A percentile compares a stretch with the other conserved stretches of the same genome.
These are phyloP conservation scores for Beta vulgaris DNA, from an alignment of 148 eudicot species.

Conservation along the genomic window DNA sequence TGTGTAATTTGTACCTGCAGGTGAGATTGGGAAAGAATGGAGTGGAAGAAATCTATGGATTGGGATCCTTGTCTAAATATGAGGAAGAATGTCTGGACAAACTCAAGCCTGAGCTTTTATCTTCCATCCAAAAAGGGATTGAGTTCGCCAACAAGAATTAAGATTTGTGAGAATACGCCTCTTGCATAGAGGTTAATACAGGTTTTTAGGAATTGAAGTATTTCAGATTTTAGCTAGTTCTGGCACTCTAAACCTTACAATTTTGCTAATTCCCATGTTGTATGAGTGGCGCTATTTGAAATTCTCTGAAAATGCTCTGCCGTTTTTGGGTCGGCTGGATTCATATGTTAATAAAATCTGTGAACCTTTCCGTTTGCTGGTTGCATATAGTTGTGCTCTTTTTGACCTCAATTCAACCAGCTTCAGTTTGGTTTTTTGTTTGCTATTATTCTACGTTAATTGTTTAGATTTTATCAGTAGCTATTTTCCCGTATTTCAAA, in stretches of 20 bases:
- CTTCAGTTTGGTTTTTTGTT: no score
- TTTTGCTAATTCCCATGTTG: conserved; percentile 18
- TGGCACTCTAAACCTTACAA: conserved; percentile 7
- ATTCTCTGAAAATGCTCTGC: neutral
- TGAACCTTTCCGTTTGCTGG: neutral
- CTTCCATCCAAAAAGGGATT: conserved; percentile 84
- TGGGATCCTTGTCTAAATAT: conserved; percentile 64
- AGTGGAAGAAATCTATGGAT: conserved; percentile 73
- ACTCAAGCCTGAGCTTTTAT: conserved; percentile 60
- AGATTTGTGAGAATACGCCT: neutral
- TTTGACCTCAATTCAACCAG: no score
- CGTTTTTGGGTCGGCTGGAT: conserved; percentile 16
- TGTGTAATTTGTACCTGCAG: conserved; percentile 34
- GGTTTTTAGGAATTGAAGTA: neutral
- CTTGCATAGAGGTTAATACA: neutral
- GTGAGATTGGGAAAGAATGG: conserved; percentile 93
- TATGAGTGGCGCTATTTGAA: neutral
- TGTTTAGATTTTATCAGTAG: no score
- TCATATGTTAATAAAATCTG: conserved; percentile 20
- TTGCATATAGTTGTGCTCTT: no score
- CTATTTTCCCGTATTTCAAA: no score
- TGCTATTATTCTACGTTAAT: no score
- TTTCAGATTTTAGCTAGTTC: neutral
- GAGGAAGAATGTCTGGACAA: conserved; percentile 67
- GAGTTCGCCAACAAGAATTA: conserved; percentile 51